Evolutionary conservation across 78 protist species (phyloP), one percentile per base, ranked within the genome.

Genomic region (Polysphondylium violaceum): DNA sequence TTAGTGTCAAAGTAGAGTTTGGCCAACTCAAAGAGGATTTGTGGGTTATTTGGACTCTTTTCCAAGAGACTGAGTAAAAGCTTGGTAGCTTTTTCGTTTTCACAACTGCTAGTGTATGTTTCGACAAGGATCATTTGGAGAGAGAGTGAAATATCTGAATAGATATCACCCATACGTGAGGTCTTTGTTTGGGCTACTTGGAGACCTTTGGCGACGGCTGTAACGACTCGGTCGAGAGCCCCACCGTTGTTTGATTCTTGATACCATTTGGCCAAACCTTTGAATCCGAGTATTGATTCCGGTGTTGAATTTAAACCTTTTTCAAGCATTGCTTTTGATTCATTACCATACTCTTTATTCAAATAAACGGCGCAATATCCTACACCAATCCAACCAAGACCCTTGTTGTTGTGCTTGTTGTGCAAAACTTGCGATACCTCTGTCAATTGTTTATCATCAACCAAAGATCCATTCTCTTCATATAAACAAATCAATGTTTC

Each of bases 341-440:
- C 16, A 11, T 83, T 79, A 14, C 58, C 23, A 7, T 55, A 31
- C 38, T 83, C 91, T 17, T 40, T 31, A 7, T 21, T 36, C 25
- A 27, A 31, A 7, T 43, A 27, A 1, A 69, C 61, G 21, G 11
- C 7, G 21, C 55, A 23, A 29, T 68, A 83, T 7, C 79, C 91
- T 2, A 58, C 40, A 7, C 91, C 91, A 14, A 83, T 38, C 91
- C 74, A 69, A 21, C 91, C 91, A 2, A 69, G 12, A 17, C 73
- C 68, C 59, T 72, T 50, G 5, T 7, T 19, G 17, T 77, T 36
- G 14, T 56, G 67, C 53, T 50, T 83, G 1, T 19, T 29, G 5
- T 21, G 33, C 11, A 83, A 31, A n/a, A n/a, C n/a, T n/a, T n/a
- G n/a, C n/a, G n/a, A n/a, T n/a, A n/a, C n/a, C n/a, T n/a, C n/a